Base-by-base conservation (phyloP, 176 grass and related monocot species). In the Raddia distichophylla region DNA sequence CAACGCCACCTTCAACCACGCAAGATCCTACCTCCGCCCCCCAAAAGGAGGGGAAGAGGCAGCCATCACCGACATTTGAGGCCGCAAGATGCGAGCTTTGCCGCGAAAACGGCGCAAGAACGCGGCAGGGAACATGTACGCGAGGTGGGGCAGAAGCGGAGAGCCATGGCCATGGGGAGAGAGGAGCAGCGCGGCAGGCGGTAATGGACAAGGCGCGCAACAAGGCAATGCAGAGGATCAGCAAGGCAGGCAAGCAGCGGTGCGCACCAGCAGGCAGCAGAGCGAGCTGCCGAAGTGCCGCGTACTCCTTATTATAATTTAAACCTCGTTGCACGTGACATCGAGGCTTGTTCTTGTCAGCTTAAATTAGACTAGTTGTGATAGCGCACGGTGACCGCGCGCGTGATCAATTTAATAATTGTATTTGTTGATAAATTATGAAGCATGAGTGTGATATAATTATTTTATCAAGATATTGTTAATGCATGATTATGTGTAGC, bases 11-110 rank as follows among this genome's bases (percentile, higher is more conserved):
- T 11, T 74, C 3, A 54, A 11, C 53, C 50, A 27, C 1, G 45
- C 19, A 49, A 51, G 69, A 53, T 72, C 69, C 22, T 48, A 50
- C 69, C 50, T 45, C 40, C 62, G 11, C 64, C 63, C 34, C 77
- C 32, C n/a, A 8, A 35, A 58, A 43, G 7, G 12, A 10, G 8
- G 51, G 34, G 46, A 69, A 57, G n/a, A 54, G 45, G 49, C 77
- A 27, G 20, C 50, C 63, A 67, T 40, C 63, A 54, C 32, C 77
- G 77, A 5, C 9, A 18, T 5, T 8, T 35, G 37, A 40, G 53
- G 55, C 18, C 10, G 55, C 55, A 14, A 60, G 76, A 32, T 51
- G 12, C 51, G 64, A 81, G 42, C 55, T 59, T 17, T 60, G 51
- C 66, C 55, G 67, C 54, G 53, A 44, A 71, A 69, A 18, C 42